These are phyloP conservation scores for Cicer chorassanicum DNA, from an alignment of 306 rosid species.

Conservation along the genomic window DNA sequence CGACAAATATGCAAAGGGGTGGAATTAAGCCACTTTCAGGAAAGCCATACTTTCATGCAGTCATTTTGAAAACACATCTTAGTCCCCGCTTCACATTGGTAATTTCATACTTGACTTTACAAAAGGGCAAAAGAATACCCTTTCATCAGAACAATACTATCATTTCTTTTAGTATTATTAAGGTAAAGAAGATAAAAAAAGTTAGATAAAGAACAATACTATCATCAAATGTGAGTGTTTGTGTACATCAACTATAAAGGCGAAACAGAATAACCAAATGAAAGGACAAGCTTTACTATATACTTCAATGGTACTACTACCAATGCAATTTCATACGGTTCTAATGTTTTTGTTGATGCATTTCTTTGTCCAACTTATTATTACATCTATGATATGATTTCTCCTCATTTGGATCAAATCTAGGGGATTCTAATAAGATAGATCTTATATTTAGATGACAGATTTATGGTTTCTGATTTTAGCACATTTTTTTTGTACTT, in stretches of 20 bases:
- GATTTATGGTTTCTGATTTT: constrained; percentile 14
- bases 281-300: not conserved
- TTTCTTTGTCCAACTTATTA: not conserved
- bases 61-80: constrained; percentile 50
- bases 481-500: not conserved
- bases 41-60: constrained; percentile 42
- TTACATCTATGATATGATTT: constrained; percentile 13
- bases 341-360: constrained; percentile 25
- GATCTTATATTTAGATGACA: constrained; percentile 20
- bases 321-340: not conserved
- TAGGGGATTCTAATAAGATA: not conserved
- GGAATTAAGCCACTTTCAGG: constrained; percentile 60
- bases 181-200: not conserved
- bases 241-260: constrained; percentile 3
- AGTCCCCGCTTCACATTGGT: constrained; percentile 48
- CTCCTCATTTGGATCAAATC: constrained; percentile 1
- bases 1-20: constrained; percentile 41
- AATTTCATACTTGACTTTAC: constrained; percentile 29
- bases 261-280: not conserved
- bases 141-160: not conserved
- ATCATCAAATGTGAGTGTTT: not conserved
- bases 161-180: not conserved
- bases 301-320: constrained; percentile 5
- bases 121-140: not conserved
- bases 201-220: not conserved